Evolutionary conservation across 2,329 filamentous ascomycete species (phyloP).

Genomic region (Rachicladosporium sp.): DNA sequence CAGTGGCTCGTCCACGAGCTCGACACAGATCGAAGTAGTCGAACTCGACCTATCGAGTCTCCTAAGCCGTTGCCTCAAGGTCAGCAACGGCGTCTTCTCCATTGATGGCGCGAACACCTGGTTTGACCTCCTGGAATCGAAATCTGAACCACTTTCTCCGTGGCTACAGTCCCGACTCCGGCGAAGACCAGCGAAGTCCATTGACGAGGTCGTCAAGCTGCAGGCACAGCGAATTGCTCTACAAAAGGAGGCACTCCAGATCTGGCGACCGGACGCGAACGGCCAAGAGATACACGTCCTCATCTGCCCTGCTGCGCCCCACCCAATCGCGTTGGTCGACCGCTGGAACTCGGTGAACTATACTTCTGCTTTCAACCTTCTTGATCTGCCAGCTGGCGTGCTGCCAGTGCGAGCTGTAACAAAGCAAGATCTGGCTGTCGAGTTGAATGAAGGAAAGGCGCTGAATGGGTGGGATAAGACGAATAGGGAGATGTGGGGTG

Average conservation of each 20-base stretch:
- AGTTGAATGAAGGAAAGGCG: slow-evolving; percentile 27
- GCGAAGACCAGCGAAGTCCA: slow-evolving; percentile 34
- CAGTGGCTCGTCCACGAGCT: slow-evolving; percentile 13
- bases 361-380: slow-evolving; percentile 47
- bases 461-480: slow-evolving; percentile 48
- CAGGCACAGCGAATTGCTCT: slow-evolving; percentile 41
- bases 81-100: slow-evolving; percentile 47
- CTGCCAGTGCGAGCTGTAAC: slow-evolving; percentile 42
- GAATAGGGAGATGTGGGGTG: slow-evolving; percentile 46
- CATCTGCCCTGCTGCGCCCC: slow-evolving; percentile 51
- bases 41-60: slow-evolving; percentile 43
- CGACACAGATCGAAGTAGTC: slow-evolving; percentile 41
- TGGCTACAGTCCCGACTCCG: slow-evolving; percentile 45
- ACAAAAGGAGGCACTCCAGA: slow-evolving; percentile 42
- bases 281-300: slow-evolving; percentile 42
- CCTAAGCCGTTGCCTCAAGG: slow-evolving; percentile 43
- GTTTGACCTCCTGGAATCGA: slow-evolving; percentile 45
- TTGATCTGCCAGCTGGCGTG: slow-evolving; percentile 49
- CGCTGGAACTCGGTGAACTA: slow-evolving; percentile 51
- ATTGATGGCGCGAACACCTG: slow-evolving; percentile 45
- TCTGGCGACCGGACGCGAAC: slow-evolving; percentile 36
- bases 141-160: slow-evolving; percentile 45
- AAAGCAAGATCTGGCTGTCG: slow-evolving; percentile 38
- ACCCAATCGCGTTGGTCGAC: slow-evolving; percentile 51
- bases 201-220: slow-evolving; percentile 39